Base-by-base conservation (phyloP, 257 asterid species). In the Scutellaria galericulata region DNA sequence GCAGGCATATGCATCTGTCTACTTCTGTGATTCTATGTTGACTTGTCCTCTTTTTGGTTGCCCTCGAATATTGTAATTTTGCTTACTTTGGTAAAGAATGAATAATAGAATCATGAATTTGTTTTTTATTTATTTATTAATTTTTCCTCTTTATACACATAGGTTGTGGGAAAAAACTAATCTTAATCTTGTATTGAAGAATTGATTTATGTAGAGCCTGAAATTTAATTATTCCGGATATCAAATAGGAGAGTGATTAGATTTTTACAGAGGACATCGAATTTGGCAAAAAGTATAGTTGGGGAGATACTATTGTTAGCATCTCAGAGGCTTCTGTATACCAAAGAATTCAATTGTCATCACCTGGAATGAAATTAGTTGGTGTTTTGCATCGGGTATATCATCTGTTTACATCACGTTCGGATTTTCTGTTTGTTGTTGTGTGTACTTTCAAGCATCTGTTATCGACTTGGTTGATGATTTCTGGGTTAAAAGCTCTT, bases 351-450 rank as follows among this genome's bases (percentile, higher is more conserved):
- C 7, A 39, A 44, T 53, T 71, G 51, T 52, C 9, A 5, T 7
- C 20, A 40, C 54, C 64, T 20, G 13, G 35, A 6, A 15, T 68
- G 67, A 52, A 64, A 53, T 64, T 12, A 7, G 46, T 67, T n/a
- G 31, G n/a, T 57, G 72, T 18, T 63, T 61, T 50, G 71, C 14
- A 51, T 58, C 64, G 9, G 35, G 69, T 51, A 6, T 22, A 35
- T 31, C 58, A 59, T 60, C 58, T 3, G 11, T 60, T 9, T 75
- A 18, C 7, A 41, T 42, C 40, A 41, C 37, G 57, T 4, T 64
- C 61, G 72, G 63, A 12, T 75, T 78, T 65, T 47, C 52, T 41
- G 27, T 79, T 70, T 40, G 2, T 9, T 47, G n/a, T 14, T 45
- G 37, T 65, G 20, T 48, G 24, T 27, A 27, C 40, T 37, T 35